Evolutionary conservation across 768 basidiomycete species (phyloP).

Genomic region (Tubosaeta sp.): DNA sequence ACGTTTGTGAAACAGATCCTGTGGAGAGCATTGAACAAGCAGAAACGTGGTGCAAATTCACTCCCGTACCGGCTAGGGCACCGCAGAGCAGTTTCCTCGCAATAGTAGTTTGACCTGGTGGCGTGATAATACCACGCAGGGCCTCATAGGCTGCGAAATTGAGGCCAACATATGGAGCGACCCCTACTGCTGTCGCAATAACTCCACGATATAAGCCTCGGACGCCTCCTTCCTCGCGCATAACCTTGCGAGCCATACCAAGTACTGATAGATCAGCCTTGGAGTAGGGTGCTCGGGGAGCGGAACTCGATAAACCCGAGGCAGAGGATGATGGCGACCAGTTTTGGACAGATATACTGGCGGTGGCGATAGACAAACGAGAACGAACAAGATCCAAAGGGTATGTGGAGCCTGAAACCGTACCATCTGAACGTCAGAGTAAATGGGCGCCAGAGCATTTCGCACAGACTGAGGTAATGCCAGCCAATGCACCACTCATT

Average conservation of each 20-base stretch:
- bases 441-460: constrained; percentile 17
- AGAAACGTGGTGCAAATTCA: not conserved
- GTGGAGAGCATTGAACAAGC: constrained; percentile 7
- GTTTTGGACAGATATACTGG: constrained; percentile 53
- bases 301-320: constrained; percentile 48
- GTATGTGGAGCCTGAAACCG: constrained; percentile 68
- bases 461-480: constrained; percentile 91
- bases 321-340: constrained; percentile 20
- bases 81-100: constrained; percentile 77
- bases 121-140: constrained; percentile 67
- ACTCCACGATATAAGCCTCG: constrained; percentile 84
- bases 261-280: constrained; percentile 63
- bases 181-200: constrained; percentile 79
- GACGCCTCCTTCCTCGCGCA: constrained; percentile 89
- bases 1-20: constrained; percentile 89
- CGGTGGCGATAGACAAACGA: constrained; percentile 88
- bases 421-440: constrained; percentile 6
- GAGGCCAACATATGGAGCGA: constrained; percentile 86
- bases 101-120: constrained; percentile 71
- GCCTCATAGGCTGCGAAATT: constrained; percentile 96
- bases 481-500: constrained; percentile 83
- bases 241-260: constrained; percentile 89
- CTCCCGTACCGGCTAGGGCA: constrained; percentile 67
- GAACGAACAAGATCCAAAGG: constrained; percentile 93
- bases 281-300: constrained; percentile 36